phyloP scores from a whole-genome alignment of 345 rosid genomes.

The Sonneratia caseolaris region DNA sequence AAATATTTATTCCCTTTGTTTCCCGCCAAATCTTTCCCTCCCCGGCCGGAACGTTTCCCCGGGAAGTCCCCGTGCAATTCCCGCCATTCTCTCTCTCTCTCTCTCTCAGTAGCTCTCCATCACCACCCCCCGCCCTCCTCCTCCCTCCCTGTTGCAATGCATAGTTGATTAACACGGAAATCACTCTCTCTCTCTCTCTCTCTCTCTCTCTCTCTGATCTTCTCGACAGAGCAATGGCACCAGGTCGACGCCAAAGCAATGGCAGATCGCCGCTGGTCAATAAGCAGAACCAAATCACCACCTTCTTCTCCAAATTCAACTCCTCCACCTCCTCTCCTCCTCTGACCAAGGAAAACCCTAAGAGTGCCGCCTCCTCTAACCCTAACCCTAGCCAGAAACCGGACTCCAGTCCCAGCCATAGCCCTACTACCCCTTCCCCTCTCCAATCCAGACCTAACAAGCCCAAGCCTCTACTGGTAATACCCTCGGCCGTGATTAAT shows the following conservation, averaged over 20 bases:
- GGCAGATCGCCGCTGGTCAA: conserved; percentile 89
- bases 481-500: conserved; percentile 31
- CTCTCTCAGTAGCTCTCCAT: not conserved
- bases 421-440: conserved; percentile 75
- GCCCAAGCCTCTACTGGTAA: conserved; percentile 49
- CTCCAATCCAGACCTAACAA: conserved; percentile 34
- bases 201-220: not conserved
- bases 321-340: conserved; percentile 41
- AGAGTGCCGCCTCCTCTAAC: conserved; percentile 20
- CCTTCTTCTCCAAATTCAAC: conserved; percentile 58
- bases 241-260: conserved; percentile 55
- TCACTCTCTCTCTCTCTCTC: not conserved
- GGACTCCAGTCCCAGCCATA: conserved; percentile 27
- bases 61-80: conserved; percentile 2
- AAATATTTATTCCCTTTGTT: not conserved
- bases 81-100: conserved; percentile 10
- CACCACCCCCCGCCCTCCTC: no score
- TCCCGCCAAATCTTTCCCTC: conserved; percentile 15
- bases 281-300: conserved; percentile 80
- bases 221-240: conserved; percentile 33
- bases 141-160: not conserved
- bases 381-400: conserved; percentile 19
- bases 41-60: conserved; percentile 5
- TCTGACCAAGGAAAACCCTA: conserved; percentile 22
- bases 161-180: not conserved